A percentile compares a stretch with the other conserved stretches of the same genome.
Conservation (phyloP, 768 basidiomycete species). For the Suillus luteus region DNA sequence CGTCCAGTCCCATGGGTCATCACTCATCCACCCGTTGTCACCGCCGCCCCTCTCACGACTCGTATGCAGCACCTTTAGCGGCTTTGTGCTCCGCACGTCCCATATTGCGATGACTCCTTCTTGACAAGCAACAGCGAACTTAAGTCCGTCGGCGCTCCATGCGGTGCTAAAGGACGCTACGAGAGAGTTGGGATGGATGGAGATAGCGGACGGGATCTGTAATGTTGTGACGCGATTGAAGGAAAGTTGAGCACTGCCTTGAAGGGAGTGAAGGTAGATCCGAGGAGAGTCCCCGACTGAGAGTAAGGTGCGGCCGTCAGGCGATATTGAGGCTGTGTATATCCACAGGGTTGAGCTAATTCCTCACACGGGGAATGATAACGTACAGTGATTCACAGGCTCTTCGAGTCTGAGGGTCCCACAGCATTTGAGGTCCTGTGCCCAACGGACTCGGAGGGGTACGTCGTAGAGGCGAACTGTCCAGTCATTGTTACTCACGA, state of each 20-base stretch:
- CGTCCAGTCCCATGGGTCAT: conserved; percentile 72
- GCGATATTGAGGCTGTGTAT: conserved; percentile 78
- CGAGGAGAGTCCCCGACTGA: conserved; percentile 91
- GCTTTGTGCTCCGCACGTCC: conserved; percentile 77
- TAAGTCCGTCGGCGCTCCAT: conserved; percentile 73
- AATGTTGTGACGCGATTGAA: conserved; percentile 73
- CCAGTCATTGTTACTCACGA: conserved; percentile 86
- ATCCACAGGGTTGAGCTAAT: conserved; percentile 16
- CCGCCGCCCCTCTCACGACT: conserved; percentile 43
- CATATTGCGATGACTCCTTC: conserved; percentile 80
- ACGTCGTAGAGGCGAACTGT: conserved; percentile 82
- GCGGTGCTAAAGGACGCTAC: conserved; percentile 80
- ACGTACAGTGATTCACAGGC: conserved; percentile 81
- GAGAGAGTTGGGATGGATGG: conserved; percentile 44
- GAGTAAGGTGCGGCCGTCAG: conserved; percentile 82
- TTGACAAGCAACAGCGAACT: conserved; percentile 84
- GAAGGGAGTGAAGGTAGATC: conserved; percentile 78
- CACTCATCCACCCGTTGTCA: conserved; percentile 55
- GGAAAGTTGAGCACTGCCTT: conserved; percentile 59
- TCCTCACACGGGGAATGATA: conserved; percentile 7
- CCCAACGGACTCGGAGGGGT: conserved; percentile 46
- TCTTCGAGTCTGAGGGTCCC: conserved; percentile 63
- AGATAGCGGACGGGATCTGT: conserved; percentile 58
- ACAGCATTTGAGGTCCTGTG: conserved; percentile 47
- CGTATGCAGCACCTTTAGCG: conserved; percentile 69